phyloP scores from a whole-genome alignment of 2,329 filamentous ascomycete species.

The Setomelanomma holmii region DNA sequence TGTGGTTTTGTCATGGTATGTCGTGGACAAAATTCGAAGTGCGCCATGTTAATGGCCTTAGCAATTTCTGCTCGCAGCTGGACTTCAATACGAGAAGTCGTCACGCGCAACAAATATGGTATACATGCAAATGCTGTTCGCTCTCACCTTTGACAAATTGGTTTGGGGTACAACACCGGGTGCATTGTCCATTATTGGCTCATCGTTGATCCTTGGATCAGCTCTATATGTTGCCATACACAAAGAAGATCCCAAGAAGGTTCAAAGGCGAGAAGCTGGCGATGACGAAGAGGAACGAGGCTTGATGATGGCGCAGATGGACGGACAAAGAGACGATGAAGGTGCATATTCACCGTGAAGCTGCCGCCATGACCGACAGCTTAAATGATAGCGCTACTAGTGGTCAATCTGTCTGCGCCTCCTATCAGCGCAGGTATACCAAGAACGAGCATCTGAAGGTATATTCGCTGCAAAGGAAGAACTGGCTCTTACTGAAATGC shows the following conservation, averaged over 20 bases:
- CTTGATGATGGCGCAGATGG: constrained; percentile 31
- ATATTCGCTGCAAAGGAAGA: too few species aligned
- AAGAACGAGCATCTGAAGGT: too few species aligned
- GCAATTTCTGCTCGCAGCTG: constrained; percentile 84
- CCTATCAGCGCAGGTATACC: too few species aligned
- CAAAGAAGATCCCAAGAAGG: constrained; percentile 49
- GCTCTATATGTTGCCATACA: constrained; percentile 70
- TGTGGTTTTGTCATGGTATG: constrained; percentile 77
- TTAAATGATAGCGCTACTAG: too few species aligned
- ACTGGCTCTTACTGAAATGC: too few species aligned
- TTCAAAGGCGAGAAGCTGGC: constrained; percentile 17
- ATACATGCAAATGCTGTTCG: constrained; percentile 75
- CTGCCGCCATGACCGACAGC: too few species aligned
- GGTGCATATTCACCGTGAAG: too few species aligned
- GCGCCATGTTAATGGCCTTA: constrained; percentile 19
- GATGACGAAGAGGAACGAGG: constrained; percentile 44
- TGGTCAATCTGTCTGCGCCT: too few species aligned
- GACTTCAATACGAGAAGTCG: constrained; percentile 74
- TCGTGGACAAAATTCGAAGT: not conserved
- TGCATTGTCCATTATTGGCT: constrained; percentile 65
- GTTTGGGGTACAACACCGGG: constrained; percentile 68
- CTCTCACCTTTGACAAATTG: constrained; percentile 68
- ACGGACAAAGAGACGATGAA: constrained; percentile 23
- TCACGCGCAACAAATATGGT: constrained; percentile 70
- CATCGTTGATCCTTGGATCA: constrained; percentile 68